phyloP scores from a whole-genome alignment of 306 rosid species.

The Cyamopsis tetragonoloba region DNA sequence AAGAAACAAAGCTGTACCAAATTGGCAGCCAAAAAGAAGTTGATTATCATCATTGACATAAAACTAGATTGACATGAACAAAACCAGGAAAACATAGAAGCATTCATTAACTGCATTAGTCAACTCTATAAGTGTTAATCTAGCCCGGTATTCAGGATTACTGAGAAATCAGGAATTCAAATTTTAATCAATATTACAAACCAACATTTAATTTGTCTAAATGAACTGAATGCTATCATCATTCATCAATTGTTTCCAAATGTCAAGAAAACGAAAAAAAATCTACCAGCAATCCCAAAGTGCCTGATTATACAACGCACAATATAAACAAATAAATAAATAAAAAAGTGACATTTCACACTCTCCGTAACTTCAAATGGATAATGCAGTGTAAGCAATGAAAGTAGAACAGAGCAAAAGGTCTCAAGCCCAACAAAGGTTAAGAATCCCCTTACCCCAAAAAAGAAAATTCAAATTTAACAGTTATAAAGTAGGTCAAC shows the following conservation, averaged over 20 bases:
- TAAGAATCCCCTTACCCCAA: too few relatives aligned
- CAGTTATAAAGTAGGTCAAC: constrained; percentile 14
- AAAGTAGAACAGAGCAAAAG: background rate
- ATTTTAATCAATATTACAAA: background rate
- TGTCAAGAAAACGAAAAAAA: background rate
- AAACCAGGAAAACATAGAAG: background rate
- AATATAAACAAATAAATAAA: too few relatives aligned
- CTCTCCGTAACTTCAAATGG: background rate
- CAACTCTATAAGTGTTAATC: background rate
- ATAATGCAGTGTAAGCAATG: background rate
- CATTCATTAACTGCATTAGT: background rate
- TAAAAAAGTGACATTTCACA: background rate
- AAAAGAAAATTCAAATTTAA: background rate
- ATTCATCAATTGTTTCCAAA: background rate
- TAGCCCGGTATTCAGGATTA: background rate
- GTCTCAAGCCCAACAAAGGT: background rate
- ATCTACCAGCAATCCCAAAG: background rate
- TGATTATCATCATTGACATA: background rate
- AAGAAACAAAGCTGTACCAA: background rate
- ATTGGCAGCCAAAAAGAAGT: background rate
- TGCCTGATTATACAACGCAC: background rate
- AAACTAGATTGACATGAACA: background rate
- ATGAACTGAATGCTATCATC: background rate
- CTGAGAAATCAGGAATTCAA: background rate
- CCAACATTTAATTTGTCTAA: background rate